A percentile compares a stretch with the other conserved stretches of the same genome.
Conservation (phyloP, 2,329 filamentous ascomycete genomes). For the Sporothrix protearum region DNA sequence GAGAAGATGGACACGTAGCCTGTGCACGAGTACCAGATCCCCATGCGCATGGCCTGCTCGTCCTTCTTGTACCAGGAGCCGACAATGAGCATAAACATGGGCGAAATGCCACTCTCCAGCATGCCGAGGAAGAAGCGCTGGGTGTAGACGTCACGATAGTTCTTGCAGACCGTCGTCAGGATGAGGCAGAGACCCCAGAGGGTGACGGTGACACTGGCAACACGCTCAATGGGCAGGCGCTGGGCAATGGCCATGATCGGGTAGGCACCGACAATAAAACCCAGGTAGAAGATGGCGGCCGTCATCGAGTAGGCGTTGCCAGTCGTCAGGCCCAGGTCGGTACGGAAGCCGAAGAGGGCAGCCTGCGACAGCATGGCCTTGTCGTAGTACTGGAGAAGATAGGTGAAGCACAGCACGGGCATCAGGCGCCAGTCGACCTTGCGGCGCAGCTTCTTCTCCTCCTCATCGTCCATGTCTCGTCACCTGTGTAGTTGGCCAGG, state of each 20-base stretch:
- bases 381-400: slow-evolving; percentile 26
- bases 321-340: slow-evolving; percentile 39
- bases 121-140: slow-evolving; percentile 56
- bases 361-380: slow-evolving; percentile 31
- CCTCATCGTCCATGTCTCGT: slow-evolving; percentile 17
- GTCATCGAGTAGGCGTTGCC: slow-evolving; percentile 45
- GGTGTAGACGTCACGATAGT: slow-evolving; percentile 39
- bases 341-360: slow-evolving; percentile 42
- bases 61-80: slow-evolving; percentile 44
- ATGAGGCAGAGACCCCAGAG: slow-evolving; percentile 31
- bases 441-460: slow-evolving; percentile 21
- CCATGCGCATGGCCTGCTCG: slow-evolving; percentile 32
- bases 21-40: slow-evolving; percentile 39
- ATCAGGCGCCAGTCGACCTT: slow-evolving; percentile 45
- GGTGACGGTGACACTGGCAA: slow-evolving; percentile 10
- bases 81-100: slow-evolving; percentile 45
- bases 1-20: slow-evolving; percentile 44
- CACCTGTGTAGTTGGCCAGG: slow-evolving; percentile 16
- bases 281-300: slow-evolving; percentile 48
- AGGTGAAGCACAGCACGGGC: slow-evolving; percentile 39
- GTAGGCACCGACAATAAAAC: slow-evolving; percentile 47
- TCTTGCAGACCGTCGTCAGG: slow-evolving; percentile 39
- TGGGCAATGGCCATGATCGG: slow-evolving; percentile 36
- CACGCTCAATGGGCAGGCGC: slow-evolving; percentile 17
- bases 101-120: slow-evolving; percentile 54